phyloP scores from a whole-genome alignment of 768 basidiomycete species.

The Mycena vitilis region DNA sequence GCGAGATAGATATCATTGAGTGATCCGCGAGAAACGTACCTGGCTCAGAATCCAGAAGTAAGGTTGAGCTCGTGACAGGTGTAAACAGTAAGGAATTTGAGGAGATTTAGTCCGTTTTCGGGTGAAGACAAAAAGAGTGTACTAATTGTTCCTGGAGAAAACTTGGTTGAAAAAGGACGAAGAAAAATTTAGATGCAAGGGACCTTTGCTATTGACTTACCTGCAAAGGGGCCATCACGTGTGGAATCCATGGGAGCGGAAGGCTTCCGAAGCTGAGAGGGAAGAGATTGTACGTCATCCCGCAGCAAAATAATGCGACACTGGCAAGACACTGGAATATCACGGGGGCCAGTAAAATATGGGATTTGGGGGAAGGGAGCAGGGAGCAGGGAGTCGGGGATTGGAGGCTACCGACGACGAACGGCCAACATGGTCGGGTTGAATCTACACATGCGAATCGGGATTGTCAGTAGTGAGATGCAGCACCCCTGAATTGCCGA shows the following conservation, averaged over 20 bases:
- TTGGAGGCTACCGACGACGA: background rate
- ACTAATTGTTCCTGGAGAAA: background rate
- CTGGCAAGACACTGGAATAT: background rate
- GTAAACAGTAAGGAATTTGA: background rate
- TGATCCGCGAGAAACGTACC: conserved; percentile 18
- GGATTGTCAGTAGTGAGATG: conserved; percentile 12
- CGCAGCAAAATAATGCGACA: background rate
- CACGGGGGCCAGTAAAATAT: background rate
- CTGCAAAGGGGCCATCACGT: conserved; percentile 1
- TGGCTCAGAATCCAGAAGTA: background rate
- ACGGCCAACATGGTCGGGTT: conserved; percentile 4
- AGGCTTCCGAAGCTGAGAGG: background rate
- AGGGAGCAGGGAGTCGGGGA: conserved; percentile 16
- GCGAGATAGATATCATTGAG: background rate
- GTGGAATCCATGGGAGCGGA: background rate
- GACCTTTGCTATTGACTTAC: background rate
- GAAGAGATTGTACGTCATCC: background rate
- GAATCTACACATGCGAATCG: background rate
- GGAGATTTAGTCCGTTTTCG: background rate
- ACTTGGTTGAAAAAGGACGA: background rate
- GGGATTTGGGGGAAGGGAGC: background rate
- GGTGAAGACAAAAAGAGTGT: background rate
- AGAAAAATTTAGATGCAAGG: background rate
- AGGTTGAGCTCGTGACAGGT: background rate
- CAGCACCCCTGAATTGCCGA: conserved; percentile 22